Conservation (phyloP, 2,329 filamentous ascomycete genomes). For the Aspergillus luchuensis region DNA sequence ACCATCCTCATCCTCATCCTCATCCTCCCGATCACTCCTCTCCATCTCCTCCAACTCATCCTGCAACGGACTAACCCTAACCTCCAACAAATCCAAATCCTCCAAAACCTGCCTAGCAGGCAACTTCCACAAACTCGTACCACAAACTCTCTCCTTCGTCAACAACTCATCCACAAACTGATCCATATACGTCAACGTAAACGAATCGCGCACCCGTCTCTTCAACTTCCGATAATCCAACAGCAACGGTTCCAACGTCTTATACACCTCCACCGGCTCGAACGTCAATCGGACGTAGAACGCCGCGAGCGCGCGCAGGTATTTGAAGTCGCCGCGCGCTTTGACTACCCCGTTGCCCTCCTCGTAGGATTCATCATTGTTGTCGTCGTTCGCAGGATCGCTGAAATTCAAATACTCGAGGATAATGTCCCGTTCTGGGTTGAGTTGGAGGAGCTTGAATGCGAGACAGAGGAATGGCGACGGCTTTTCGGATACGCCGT, state of each 20-base stretch:
- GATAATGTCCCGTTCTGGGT: conserved; percentile 76
- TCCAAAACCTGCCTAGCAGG: conserved; percentile 79
- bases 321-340: conserved; percentile 60
- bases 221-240: conserved; percentile 82
- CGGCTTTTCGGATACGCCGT: conserved; percentile 79
- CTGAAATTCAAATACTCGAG: conserved; percentile 72
- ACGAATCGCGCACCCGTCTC: conserved; percentile 72
- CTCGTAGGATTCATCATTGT: too few species aligned
- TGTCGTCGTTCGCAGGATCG: conserved; percentile 40
- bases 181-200: conserved; percentile 78
- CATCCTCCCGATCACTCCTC: conserved; percentile 27
- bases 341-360: conserved; percentile 24
- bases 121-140: conserved; percentile 89
- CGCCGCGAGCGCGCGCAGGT: conserved; percentile 81
- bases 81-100: conserved; percentile 84
- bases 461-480: conserved; percentile 89
- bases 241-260: conserved; percentile 76
- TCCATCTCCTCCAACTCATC: conserved; percentile 59
- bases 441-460: conserved; percentile 90
- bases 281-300: conserved; percentile 94
- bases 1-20: conserved; percentile 20
- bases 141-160: conserved; percentile 85
- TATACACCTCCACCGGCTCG: conserved; percentile 77
- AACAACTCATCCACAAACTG: conserved; percentile 92
- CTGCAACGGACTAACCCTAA: conserved; percentile 78